phyloP scores from a whole-genome alignment of 31 red algal species.

The Odonthalia washingtoniensis region DNA sequence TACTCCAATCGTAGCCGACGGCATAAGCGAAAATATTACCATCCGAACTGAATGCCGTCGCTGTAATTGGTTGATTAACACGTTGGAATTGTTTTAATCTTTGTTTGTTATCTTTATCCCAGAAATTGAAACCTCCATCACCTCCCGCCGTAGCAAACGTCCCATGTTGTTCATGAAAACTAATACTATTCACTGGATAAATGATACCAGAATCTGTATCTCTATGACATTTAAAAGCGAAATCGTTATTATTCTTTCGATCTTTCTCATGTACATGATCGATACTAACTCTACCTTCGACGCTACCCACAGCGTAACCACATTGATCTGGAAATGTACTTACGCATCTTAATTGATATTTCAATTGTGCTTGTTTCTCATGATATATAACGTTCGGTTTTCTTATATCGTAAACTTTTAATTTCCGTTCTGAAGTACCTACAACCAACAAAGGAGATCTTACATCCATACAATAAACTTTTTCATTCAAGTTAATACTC shows the following conservation, averaged over 20 bases:
- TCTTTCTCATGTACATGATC: slow-evolving; percentile 87
- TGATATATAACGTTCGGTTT: slow-evolving; percentile 72
- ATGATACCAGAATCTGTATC: slow-evolving; percentile 69
- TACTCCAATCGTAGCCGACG: slow-evolving; percentile 95
- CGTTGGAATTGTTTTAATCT: slow-evolving; percentile 91
- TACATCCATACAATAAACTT: slow-evolving; percentile 92
- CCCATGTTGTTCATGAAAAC: slow-evolving; percentile 81
- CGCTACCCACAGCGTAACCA: slow-evolving; percentile 86
- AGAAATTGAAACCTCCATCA: slow-evolving; percentile 94
- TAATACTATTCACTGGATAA: slow-evolving; percentile 83
- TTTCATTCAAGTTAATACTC: slow-evolving; percentile 58
- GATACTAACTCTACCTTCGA: slow-evolving; percentile 94
- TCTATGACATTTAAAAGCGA: slow-evolving; percentile 99
- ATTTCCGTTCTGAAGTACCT: slow-evolving; percentile 86
- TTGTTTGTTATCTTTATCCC: slow-evolving; percentile 98
- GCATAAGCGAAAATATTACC: slow-evolving; percentile 96
- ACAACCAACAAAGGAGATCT: slow-evolving; percentile 83
- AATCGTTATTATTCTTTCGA: slow-evolving; percentile 61
- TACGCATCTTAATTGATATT: slow-evolving; percentile 89
- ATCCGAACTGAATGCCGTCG: slow-evolving; percentile 80
- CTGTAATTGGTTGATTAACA: slow-evolving; percentile 83
- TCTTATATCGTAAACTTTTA: slow-evolving; percentile 88
- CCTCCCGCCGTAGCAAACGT: slow-evolving; percentile 95
- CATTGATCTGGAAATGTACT: slow-evolving; percentile 89
- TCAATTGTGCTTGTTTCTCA: slow-evolving; percentile 86